These are phyloP conservation scores for Euphorbia tirucalli DNA, from an alignment of 345 rosid species.

Conservation along the genomic window DNA sequence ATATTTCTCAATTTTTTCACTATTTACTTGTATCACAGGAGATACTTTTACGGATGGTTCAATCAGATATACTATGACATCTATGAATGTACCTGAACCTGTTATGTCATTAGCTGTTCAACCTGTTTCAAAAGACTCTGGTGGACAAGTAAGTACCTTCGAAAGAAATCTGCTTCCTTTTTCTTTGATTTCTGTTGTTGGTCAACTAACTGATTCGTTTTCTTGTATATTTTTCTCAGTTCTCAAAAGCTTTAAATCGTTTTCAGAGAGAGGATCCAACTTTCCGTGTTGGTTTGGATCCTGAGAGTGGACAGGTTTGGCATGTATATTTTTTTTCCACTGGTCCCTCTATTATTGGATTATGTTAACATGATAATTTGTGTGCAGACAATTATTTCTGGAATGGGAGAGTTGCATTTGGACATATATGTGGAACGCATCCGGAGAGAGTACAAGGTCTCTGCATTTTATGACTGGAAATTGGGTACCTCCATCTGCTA, in stretches of 20 bases:
- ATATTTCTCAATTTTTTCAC: not conserved
- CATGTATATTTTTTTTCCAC: not conserved
- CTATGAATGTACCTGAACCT: slow-evolving; percentile 99
- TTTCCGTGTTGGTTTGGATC: slow-evolving; percentile 96
- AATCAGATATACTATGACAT: slow-evolving; percentile 95
- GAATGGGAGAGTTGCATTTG: slow-evolving; percentile 99
- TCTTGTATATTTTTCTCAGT: slow-evolving; percentile 39
- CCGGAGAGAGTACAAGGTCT: slow-evolving; percentile 88
- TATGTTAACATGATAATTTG: slow-evolving; percentile 7
- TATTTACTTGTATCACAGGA: slow-evolving; percentile 42
- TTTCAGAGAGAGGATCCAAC: slow-evolving; percentile 98
- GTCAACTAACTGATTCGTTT: not conserved
- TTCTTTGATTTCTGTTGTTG: not conserved
- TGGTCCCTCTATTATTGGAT: not conserved
- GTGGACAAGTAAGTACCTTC: slow-evolving; percentile 79
- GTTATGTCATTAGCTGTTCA: slow-evolving; percentile 98
- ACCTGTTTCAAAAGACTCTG: slow-evolving; percentile 92
- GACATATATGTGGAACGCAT: slow-evolving; percentile 96
- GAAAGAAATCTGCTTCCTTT: not conserved
- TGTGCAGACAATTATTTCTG: slow-evolving; percentile 90
- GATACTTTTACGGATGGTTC: slow-evolving; percentile 96
- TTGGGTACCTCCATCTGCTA: not conserved
- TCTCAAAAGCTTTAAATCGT: slow-evolving; percentile 95
- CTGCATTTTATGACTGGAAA: slow-evolving; percentile 12
- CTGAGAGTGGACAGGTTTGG: slow-evolving; percentile 92